Base-by-base conservation (phyloP, 805 yeast genomes). In the Spathaspora girioi region DNA sequence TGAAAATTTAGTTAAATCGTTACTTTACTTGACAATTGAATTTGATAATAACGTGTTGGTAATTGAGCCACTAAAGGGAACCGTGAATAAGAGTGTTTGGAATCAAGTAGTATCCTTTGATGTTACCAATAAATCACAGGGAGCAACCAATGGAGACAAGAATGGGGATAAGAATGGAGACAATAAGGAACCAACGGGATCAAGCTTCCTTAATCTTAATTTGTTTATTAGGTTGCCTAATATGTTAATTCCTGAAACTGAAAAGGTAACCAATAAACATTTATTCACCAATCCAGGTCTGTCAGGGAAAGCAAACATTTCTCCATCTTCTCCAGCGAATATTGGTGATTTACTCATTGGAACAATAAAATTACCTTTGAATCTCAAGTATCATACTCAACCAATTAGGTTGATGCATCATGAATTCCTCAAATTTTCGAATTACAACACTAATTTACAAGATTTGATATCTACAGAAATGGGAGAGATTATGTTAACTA, bases 31-130 rank as follows among this genome's bases (percentile, higher is more conserved):
- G 61, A 90, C 96, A 1, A 77, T 94, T 44, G 99, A 94, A 69
- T 93, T 91, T 65, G 99, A 94, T 70, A 94, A 94, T 69, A 90
- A 93, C 47, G 94, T 92, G 57, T 86, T 94, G 56, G 80, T 91
- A 14, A 83, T 93, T 47, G 96, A 91, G 58, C 94, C 98, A 2
- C 82, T 84, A 27, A 82, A 87, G 49, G 97, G 97, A 40, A 82
- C 96, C 0, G 82, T 90, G 54, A 80, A 81, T 43, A 75, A 78
- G 51, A 93, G 97, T 1, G 81, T 81, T 15, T 94, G 96, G 83
- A 94, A 91, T 67, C 88, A 88, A 59, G 90, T 90, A 10, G 87
- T 96, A 14, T 83, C 92, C 3, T 94, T 94, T 63, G 99, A 94
- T 77, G 96, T 92, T 19, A 69, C 77, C 41, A 69, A 70, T 47